Base-by-base conservation (phyloP, 805 yeast species). In the Ogataea sp. region DNA sequence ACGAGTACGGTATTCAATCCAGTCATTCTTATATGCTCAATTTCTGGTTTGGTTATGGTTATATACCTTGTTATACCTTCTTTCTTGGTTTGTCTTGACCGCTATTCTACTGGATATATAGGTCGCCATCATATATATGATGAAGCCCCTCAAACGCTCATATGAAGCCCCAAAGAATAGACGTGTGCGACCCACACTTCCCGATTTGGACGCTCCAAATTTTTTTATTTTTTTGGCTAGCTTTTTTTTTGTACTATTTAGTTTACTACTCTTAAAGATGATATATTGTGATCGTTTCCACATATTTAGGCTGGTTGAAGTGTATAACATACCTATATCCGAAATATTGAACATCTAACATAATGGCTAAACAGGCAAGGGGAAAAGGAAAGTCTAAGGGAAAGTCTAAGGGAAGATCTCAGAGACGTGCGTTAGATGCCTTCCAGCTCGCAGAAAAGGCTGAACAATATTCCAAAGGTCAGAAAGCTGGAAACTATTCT, bases 1-100 rank as follows among this genome's bases (percentile, higher is more conserved):
- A 89, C 70, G 10, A 75, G 54, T 13, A 59, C 56, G 7, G 88
- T 81, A 4, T 76, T 49, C n/a, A 75, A 47, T 2, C 73, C 78
- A 4, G 64, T 48, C 75, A 67, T 70, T 25, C n/a, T 39, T 9
- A 24, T 20, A 20, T n/a, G n/a, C n/a, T n/a, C n/a, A n/a, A n/a
- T n/a, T n/a, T n/a, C n/a, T n/a, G n/a, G n/a, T n/a, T n/a, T n/a
- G n/a, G n/a, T n/a, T n/a, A n/a, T n/a, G n/a, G n/a, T n/a, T n/a
- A n/a, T n/a, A n/a, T n/a, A n/a, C n/a, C n/a, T n/a, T n/a, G n/a
- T n/a, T n/a, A n/a, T n/a, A n/a, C n/a, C n/a, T n/a, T n/a, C n/a
- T n/a, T n/a, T n/a, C n/a, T n/a, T n/a, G n/a, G n/a, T n/a, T n/a
- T n/a, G n/a, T n/a, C n/a, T n/a, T n/a, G n/a, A n/a, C n/a, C n/a